Percentiles rank a stretch among this genome's conserved stretches.
Conservation (phyloP, 768 basidiomycete genomes). For the Cyclocybe aegerita region DNA sequence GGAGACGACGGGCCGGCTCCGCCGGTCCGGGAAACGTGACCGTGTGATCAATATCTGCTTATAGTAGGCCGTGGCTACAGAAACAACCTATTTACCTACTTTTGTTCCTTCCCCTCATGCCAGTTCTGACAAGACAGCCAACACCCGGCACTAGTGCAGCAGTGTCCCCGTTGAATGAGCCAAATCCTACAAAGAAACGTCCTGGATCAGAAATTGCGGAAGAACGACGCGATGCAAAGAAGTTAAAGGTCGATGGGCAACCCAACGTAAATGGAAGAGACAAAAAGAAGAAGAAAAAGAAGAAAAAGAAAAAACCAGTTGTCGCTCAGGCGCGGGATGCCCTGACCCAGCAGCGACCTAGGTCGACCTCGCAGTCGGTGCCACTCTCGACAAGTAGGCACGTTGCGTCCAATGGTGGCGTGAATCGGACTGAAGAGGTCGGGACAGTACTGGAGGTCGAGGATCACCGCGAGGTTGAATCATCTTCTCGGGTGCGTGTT, state of each 20-base stretch:
- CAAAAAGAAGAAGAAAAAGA: conserved; percentile 38
- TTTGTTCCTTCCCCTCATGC: conserved; percentile 3
- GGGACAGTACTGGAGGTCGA: not conserved
- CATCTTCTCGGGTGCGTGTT: conserved; percentile 18
- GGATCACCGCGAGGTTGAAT: conserved; percentile 9
- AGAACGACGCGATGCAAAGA: conserved; percentile 28
- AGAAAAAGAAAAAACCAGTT: conserved; percentile 35
- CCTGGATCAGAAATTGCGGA: conserved; percentile 25
- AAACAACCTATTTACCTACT: too few relatives aligned
- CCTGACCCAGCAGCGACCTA: conserved; percentile 3
- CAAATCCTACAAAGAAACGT: conserved; percentile 30
- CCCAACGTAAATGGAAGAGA: conserved; percentile 16
- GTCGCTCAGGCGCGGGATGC: conserved; percentile 19
- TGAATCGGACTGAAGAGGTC: not conserved
- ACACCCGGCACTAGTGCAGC: conserved; percentile 29
- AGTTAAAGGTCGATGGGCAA: conserved; percentile 25
- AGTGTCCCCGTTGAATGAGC: conserved; percentile 2
- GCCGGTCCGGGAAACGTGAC: too few relatives aligned
- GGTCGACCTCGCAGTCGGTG: conserved; percentile 7
- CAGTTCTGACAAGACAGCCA: conserved; percentile 31
- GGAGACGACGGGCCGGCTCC: too few relatives aligned
- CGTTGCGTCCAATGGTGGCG: not conserved
- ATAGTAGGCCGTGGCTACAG: too few relatives aligned
- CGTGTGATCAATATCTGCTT: too few relatives aligned
- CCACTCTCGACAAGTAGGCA: not conserved